phyloP scores from a whole-genome alignment of 768 basidiomycete species.

The Mycena epipterygia region DNA sequence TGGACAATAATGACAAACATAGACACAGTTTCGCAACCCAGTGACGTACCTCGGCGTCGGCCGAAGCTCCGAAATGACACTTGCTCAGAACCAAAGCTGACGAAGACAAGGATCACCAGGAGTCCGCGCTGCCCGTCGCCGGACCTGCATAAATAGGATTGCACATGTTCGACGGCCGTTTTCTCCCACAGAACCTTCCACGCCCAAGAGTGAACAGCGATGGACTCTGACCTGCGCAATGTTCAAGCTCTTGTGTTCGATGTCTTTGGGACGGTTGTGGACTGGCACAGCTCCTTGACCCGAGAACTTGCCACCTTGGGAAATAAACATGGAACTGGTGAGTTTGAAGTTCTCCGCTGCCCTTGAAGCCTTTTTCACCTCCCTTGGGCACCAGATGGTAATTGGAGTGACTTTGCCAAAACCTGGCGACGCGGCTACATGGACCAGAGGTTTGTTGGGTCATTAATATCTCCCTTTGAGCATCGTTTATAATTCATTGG shows the following conservation, averaged over 20 bases:
- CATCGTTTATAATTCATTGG: neutral
- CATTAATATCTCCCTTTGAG: neutral
- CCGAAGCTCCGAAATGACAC: no score
- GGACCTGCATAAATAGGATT: neutral
- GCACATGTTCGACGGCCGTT: neutral
- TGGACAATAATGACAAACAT: neutral
- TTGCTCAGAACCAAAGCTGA: neutral
- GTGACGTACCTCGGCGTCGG: no score
- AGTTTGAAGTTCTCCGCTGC: conserved; percentile 8
- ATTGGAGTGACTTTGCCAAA: conserved; percentile 63
- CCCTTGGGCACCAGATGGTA: conserved; percentile 40
- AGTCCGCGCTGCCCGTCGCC: no score
- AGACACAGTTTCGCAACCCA: no score
- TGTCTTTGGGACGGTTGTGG: conserved; percentile 64
- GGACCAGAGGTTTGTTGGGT: conserved; percentile 55
- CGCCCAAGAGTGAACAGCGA: neutral
- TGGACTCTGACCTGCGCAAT: conserved; percentile 24
- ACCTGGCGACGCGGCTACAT: conserved; percentile 72
- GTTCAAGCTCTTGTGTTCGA: conserved; percentile 63
- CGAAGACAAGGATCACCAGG: neutral
- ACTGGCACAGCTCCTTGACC: conserved; percentile 56
- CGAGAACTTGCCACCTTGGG: conserved; percentile 48
- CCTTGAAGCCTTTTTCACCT: neutral
- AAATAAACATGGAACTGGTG: conserved; percentile 45
- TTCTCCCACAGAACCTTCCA: neutral